These are phyloP conservation scores for Auricularia heimuer DNA, from an alignment of 768 basidiomycete species.

Conservation along the genomic window DNA sequence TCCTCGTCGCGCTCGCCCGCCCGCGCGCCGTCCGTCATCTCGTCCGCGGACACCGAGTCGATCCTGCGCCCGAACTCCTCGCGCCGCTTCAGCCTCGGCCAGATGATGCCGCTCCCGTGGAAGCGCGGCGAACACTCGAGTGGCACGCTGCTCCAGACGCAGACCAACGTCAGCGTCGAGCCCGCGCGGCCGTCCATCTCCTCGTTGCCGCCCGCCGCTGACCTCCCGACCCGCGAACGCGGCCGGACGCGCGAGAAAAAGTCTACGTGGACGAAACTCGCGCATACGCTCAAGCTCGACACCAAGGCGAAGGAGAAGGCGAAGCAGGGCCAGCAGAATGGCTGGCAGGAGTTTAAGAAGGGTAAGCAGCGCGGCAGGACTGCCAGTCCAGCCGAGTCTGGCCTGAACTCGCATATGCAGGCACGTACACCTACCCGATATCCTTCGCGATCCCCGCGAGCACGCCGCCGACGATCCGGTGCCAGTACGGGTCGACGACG, in stretches of 20 bases:
- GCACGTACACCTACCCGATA: constrained; percentile 90
- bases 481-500: constrained; percentile 62
- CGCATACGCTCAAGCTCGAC: constrained; percentile 32
- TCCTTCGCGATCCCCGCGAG: constrained; percentile 76
- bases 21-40: not conserved
- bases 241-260: constrained; percentile 20
- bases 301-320: constrained; percentile 29
- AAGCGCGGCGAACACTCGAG: not conserved
- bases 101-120: not conserved
- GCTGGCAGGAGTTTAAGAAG: constrained; percentile 83
- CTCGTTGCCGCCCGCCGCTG: not conserved
- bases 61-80: not conserved
- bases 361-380: constrained; percentile 31
- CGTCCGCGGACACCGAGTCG: not conserved
- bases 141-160: not conserved
- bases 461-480: constrained; percentile 66
- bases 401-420: constrained; percentile 25
- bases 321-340: constrained; percentile 14
- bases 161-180: not conserved
- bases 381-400: constrained; percentile 8
- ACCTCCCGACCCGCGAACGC: not conserved
- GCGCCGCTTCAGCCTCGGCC: not conserved
- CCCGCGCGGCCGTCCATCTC: not conserved
- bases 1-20: not conserved
- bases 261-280: constrained; percentile 27